Evolutionary conservation across 352 stramenopile genomes (phyloP), one percentile per base, ranked within the genome.

Genomic region (Pythium dissimile): DNA sequence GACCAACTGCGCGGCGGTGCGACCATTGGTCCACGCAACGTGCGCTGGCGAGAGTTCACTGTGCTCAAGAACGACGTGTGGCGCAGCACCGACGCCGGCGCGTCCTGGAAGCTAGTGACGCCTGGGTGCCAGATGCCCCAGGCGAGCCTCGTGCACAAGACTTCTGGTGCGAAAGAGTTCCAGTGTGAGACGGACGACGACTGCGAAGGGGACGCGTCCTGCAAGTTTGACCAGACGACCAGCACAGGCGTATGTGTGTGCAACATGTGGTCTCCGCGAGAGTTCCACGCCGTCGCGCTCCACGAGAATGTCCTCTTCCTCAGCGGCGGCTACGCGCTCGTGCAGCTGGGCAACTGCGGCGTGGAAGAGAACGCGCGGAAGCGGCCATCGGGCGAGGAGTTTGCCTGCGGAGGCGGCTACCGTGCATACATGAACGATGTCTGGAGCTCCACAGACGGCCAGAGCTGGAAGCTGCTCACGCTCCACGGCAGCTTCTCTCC

Each of bases 61-160:
- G 79, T 92, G 8, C 64, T 92, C 16, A 89, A 89, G 48, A 92
- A 92, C 54, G 81, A 92, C 53, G 75, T 92, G 18, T 92, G 82
- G 82, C 67, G 75, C n/a, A 89, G 77, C 42, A 82, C 70, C 15
- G 80, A 89, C 58, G 68, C 77, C 23, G 82, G 78, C 9, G 72
- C 75, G 8, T 89, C 81, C 16, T 91, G 81, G 81, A 80, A 74
- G 42, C 72, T 91, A 13, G 81, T 88, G 24, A 91, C 79, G 16
- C 75, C 73, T 21, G 81, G 81, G 0, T 91, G 81, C 32, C 38
- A 64, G 10, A 80, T 81, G 42, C 81, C 81, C 16, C 76, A 89
- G 32, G 71, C 66, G 2, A 53, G 48, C 8, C 66, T 88, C 18
- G 66, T 80, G 5, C 73, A 83, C 64, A 86, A 88, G 38, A 69